Conservation (phyloP, 345 rosid genomes). For the Salix koriyanagi region DNA sequence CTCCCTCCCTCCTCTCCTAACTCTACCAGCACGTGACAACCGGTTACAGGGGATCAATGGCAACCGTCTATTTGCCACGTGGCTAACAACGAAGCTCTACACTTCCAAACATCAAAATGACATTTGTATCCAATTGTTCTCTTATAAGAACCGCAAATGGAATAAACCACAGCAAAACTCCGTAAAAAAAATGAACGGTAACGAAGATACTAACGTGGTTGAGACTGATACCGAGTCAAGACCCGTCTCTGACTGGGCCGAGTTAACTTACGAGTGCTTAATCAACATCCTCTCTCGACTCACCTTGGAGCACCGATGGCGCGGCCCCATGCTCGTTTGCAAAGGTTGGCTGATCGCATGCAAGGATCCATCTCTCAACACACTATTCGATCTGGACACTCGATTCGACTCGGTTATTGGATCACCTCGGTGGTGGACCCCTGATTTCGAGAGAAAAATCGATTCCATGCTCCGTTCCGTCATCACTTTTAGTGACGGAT, state of each 20-base stretch:
- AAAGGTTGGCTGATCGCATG: slow-evolving; percentile 62
- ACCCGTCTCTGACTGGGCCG: slow-evolving; percentile 59
- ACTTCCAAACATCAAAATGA: not conserved
- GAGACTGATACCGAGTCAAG: slow-evolving; percentile 13
- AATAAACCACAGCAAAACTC: not conserved
- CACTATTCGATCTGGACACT: slow-evolving; percentile 58
- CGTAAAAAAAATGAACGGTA: slow-evolving; percentile 4
- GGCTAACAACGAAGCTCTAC: not conserved
- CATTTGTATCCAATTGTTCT: not conserved
- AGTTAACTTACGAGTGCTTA: slow-evolving; percentile 64
- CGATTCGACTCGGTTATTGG: slow-evolving; percentile 51
- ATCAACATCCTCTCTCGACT: slow-evolving; percentile 67
- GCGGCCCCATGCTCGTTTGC: slow-evolving; percentile 69
- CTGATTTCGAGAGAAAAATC: slow-evolving; percentile 59
- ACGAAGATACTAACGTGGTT: not conserved
- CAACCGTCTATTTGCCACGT: not conserved
- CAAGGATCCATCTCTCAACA: slow-evolving; percentile 66
- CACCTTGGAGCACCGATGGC: slow-evolving; percentile 62
- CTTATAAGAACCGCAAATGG: not conserved
- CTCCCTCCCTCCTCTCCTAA: not conserved
- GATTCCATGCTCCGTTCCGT: slow-evolving; percentile 69
- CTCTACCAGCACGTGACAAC: not conserved
- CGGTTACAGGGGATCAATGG: not conserved
- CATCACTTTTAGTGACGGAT: slow-evolving; percentile 56
- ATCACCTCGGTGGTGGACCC: slow-evolving; percentile 54